These are phyloP conservation scores for Ceratopteris richardii DNA, from an alignment of 75 land plant genomes.

Conservation along the genomic window DNA sequence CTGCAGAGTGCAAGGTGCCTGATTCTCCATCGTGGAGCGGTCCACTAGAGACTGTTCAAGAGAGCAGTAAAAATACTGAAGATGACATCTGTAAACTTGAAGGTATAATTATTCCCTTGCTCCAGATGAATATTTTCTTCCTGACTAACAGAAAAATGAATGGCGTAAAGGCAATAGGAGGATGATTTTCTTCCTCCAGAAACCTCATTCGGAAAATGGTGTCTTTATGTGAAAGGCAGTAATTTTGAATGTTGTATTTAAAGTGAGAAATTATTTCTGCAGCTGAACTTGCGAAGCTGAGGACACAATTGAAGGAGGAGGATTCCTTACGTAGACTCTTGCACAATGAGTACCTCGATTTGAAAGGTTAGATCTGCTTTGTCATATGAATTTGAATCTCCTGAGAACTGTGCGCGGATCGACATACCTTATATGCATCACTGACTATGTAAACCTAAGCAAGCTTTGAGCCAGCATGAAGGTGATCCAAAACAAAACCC, in stretches of 20 bases:
- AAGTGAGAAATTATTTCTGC: neutral
- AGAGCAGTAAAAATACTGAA: slow-evolving; percentile 2
- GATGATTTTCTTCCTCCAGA: neutral
- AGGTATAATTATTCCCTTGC: slow-evolving; percentile 5
- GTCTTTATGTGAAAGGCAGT: neutral
- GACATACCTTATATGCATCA: too few relatives aligned
- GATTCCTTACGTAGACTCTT: slow-evolving; percentile 7
- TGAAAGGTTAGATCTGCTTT: slow-evolving; percentile 10
- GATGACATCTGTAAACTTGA: slow-evolving; percentile 10
- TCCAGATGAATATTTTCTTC: neutral
- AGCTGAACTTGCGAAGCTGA: slow-evolving; percentile 10
- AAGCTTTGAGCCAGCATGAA: too few relatives aligned
- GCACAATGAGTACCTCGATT: slow-evolving; percentile 12
- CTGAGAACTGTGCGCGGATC: too few relatives aligned
- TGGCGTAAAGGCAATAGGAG: neutral
- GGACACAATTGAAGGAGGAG: slow-evolving; percentile 1
- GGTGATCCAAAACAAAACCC: too few relatives aligned
- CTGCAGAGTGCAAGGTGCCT: neutral
- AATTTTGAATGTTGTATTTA: neutral
- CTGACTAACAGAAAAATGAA: neutral
- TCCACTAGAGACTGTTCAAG: neutral
- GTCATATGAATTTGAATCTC: too few relatives aligned
- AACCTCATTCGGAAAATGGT: neutral
- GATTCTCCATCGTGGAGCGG: neutral
- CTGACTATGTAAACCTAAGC: too few relatives aligned